phyloP scores from a whole-genome alignment of 1,284 basidiomycete species.

The Ganoderma leucocontextum region DNA sequence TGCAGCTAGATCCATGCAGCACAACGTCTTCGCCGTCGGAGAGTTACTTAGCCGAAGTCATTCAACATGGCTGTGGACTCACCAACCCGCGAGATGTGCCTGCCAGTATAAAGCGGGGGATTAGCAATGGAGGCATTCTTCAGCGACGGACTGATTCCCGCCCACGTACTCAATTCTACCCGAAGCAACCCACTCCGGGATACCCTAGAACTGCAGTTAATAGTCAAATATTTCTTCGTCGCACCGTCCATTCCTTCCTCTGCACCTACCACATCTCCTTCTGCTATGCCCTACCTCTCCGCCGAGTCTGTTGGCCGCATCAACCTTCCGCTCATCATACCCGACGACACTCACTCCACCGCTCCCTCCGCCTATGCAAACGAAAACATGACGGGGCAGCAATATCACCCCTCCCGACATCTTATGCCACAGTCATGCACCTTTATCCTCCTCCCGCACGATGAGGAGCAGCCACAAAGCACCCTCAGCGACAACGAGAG shows the following conservation, averaged over 20 bases:
- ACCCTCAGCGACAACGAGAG: not conserved
- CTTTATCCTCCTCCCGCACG: not conserved
- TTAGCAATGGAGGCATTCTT: not conserved
- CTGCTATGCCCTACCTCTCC: not conserved
- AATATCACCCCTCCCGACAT: not conserved
- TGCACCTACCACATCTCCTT: not conserved
- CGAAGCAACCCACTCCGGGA: not conserved
- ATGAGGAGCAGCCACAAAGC: not conserved
- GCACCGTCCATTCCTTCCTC: not conserved
- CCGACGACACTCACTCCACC: not conserved
- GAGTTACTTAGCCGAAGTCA: too few species aligned
- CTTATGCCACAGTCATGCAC: not conserved
- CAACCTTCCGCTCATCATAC: conserved; percentile 14
- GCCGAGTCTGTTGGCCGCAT: not conserved
- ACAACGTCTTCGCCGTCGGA: too few species aligned
- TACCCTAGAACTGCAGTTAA: not conserved
- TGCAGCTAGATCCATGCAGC: not conserved
- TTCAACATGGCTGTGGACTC: too few species aligned
- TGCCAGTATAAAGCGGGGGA: not conserved
- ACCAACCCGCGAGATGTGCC: too few species aligned
- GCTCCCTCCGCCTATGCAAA: conserved; percentile 1
- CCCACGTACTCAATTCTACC: not conserved
- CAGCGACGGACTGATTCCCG: not conserved
- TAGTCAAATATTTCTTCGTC: not conserved
- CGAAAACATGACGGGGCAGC: not conserved